Conservation (phyloP, 192 early-diverging fungal genomes). For the Rhizoclosmatium sp. region DNA sequence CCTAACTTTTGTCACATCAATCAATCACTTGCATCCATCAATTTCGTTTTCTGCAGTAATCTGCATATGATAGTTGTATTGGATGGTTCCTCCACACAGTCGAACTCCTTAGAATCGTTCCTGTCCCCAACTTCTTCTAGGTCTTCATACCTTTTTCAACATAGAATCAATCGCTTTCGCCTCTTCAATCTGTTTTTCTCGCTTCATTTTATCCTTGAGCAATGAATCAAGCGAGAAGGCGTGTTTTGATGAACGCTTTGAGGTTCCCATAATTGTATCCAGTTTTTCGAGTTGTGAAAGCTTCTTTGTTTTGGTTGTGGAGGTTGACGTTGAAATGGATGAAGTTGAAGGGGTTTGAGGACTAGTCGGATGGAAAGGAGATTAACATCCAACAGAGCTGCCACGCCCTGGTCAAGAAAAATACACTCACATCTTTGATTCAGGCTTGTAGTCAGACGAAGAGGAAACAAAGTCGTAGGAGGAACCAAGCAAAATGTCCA, state of each 20-base stretch:
- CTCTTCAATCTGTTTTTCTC: conserved; percentile 32
- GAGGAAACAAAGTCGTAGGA: conserved; percentile 16
- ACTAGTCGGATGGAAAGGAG: not conserved
- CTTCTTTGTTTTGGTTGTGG: not conserved
- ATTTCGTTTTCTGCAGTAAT: not conserved
- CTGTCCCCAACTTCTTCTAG: not conserved
- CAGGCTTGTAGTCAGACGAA: not conserved
- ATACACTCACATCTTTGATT: not conserved
- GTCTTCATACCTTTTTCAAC: not conserved
- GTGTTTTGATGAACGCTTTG: conserved; percentile 15
- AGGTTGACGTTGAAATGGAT: not conserved
- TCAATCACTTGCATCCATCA: not conserved
- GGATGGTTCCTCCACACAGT: no score
- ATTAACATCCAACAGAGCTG: not conserved
- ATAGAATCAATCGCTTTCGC: conserved; percentile 1
- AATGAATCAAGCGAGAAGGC: conserved; percentile 27
- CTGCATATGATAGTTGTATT: not conserved
- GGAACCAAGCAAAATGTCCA: conserved; percentile 25
- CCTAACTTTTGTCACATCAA: no score
- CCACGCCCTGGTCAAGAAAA: not conserved
- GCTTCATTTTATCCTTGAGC: conserved; percentile 25
- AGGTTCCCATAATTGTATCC: not conserved
- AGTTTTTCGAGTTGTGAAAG: not conserved
- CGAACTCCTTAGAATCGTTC: not conserved
- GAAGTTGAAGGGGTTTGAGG: not conserved